Conservation (phyloP, 2,329 filamentous ascomycete genomes). For the Penicillium italicum region DNA sequence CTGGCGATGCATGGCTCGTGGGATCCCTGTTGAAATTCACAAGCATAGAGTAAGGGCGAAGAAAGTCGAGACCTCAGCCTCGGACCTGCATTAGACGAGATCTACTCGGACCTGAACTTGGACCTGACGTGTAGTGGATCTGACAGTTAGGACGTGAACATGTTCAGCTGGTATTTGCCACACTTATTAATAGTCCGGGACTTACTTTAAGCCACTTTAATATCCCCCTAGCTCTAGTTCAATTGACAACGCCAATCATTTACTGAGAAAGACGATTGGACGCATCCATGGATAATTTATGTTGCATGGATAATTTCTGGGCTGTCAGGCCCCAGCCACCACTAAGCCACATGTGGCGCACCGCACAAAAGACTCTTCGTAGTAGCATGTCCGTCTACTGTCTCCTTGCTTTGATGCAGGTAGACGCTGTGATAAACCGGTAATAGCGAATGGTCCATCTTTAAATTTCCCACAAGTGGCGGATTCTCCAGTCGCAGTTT, state of each 20-base stretch:
- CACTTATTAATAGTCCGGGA: conserved; percentile 4
- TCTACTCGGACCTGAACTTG: conserved; percentile 2
- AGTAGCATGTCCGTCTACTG: neutral
- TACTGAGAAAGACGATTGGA: neutral
- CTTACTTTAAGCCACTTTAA: neutral
- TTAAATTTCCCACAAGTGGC: neutral
- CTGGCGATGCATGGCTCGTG: conserved; percentile 1
- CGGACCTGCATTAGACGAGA: conserved; percentile 8
- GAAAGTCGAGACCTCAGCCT: neutral
- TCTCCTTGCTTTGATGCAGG: neutral
- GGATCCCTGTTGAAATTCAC: conserved; percentile 8
- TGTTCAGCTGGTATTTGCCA: conserved; percentile 9
- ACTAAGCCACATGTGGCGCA: conserved; percentile 24
- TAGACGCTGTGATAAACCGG: conserved; percentile 6
- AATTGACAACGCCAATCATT: neutral
- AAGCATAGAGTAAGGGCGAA: neutral
- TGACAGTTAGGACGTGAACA: conserved; percentile 1
- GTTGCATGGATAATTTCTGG: neutral
- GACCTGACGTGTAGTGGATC: conserved; percentile 5
- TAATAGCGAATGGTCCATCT: neutral
- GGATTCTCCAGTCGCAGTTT: neutral
- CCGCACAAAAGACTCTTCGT: conserved; percentile 6
- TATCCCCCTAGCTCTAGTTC: neutral
- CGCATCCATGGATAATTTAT: no score
- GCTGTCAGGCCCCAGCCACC: conserved; percentile 11